A percentile compares a stretch with the other conserved stretches of the same genome.
Evolutionary conservation across 345 rosid genomes (phyloP).

Genomic region (Eucalyptus melliodora): DNA sequence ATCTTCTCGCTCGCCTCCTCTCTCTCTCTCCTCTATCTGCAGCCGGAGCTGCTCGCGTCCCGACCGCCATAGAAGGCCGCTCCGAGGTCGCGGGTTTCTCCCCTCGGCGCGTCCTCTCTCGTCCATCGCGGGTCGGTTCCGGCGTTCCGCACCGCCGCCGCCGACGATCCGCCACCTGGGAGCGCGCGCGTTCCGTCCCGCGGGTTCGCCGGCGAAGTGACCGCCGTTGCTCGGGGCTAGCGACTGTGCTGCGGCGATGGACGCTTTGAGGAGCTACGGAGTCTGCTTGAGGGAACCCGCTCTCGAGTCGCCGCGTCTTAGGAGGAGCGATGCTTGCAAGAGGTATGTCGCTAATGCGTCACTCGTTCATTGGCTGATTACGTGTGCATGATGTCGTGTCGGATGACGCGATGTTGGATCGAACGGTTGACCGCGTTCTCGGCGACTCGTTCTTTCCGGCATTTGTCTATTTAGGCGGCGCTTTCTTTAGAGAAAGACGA

Average conservation of each 20-base stretch:
- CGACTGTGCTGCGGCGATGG: conserved; percentile 3
- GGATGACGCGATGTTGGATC: neutral
- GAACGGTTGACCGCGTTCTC: neutral
- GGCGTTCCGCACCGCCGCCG: neutral
- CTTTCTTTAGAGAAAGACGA: neutral
- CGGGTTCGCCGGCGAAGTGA: neutral
- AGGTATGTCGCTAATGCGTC: conserved; percentile 12
- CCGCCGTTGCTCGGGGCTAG: neutral
- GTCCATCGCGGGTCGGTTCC: neutral
- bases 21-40: neutral
- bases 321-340: neutral
- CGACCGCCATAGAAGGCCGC: neutral
- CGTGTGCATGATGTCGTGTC: neutral
- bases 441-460: neutral
- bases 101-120: neutral
- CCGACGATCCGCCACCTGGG: neutral
- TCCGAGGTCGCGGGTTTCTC: neutral
- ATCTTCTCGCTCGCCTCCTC: neutral
- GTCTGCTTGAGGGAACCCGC: conserved; percentile 15
- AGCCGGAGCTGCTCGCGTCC: neutral
- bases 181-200: neutral
- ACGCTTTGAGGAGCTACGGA: conserved; percentile 24
- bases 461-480: neutral
- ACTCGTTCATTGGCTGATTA: neutral
- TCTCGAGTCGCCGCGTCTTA: conserved; percentile 18